phyloP scores from a whole-genome alignment of 768 basidiomycete genomes.

The Termitomyces sp. region DNA sequence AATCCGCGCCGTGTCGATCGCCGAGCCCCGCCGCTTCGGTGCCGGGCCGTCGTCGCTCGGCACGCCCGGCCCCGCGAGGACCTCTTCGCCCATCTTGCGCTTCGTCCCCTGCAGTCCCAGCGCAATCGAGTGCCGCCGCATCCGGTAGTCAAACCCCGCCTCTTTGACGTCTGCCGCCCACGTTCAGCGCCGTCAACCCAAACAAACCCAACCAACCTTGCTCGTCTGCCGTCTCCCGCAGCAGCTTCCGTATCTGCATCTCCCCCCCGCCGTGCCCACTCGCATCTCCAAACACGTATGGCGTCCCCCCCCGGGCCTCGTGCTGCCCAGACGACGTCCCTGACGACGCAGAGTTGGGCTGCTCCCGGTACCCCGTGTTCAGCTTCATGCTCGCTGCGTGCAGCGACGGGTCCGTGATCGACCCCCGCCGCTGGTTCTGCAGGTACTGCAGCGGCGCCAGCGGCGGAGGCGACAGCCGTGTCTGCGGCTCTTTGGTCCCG shows the following conservation, averaged over 20 bases:
- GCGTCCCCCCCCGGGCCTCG: slow-evolving; percentile 55
- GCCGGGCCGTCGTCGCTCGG: slow-evolving; percentile 67
- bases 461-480: slow-evolving; percentile 50
- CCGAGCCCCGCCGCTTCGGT: slow-evolving; percentile 79
- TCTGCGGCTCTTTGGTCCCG: slow-evolving; percentile 24
- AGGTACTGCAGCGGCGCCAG: slow-evolving; percentile 75
- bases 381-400: slow-evolving; percentile 45
- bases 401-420: slow-evolving; percentile 78
- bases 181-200: slow-evolving; percentile 15
- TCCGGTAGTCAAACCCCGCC: slow-evolving; percentile 55
- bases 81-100: slow-evolving; percentile 73
- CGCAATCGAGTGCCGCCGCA: slow-evolving; percentile 70
- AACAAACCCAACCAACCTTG: slow-evolving; percentile 20
- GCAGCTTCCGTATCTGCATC: slow-evolving; percentile 52
- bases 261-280: slow-evolving; percentile 27
- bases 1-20: slow-evolving; percentile 73
- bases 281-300: slow-evolving; percentile 70
- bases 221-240: slow-evolving; percentile 54
- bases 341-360: slow-evolving; percentile 20
- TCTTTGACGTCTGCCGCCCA: slow-evolving; percentile 24
- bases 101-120: slow-evolving; percentile 68
- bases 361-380: slow-evolving; percentile 22
- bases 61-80: slow-evolving; percentile 62
- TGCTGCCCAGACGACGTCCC: slow-evolving; percentile 21
- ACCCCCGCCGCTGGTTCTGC: slow-evolving; percentile 77